phyloP scores from a whole-genome alignment of 2,329 filamentous ascomycete genomes.

The Ceratocystis albifundus region DNA sequence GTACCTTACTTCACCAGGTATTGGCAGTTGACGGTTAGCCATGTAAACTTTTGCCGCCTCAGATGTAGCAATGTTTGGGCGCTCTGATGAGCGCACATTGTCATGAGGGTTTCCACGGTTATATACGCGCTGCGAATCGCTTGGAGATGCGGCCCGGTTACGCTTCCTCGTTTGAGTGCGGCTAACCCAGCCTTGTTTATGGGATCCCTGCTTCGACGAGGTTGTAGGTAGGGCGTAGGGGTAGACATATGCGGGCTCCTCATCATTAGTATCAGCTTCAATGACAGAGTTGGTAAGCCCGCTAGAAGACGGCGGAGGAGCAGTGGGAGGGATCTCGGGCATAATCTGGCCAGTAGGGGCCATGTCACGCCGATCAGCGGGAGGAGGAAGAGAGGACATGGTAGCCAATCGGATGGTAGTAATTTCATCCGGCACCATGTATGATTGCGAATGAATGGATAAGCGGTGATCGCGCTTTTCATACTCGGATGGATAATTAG shows the following conservation, averaged over 20 bases:
- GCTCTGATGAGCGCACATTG: neutral
- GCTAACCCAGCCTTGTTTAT: slow-evolving; percentile 1
- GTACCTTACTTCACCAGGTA: neutral
- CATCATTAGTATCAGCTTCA: slow-evolving; percentile 12
- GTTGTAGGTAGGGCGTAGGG: neutral
- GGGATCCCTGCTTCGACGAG: neutral
- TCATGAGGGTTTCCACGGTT: slow-evolving; percentile 9
- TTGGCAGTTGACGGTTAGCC: neutral
- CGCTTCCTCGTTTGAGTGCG: slow-evolving; percentile 8
- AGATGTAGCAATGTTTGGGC: neutral
- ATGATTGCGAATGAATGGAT: neutral
- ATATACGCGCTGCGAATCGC: slow-evolving; percentile 1
- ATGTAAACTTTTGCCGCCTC: neutral
- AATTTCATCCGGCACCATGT: neutral
- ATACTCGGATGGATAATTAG: slow-evolving; percentile 13
- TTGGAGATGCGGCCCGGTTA: slow-evolving; percentile 12
- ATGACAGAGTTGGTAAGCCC: slow-evolving; percentile 6
- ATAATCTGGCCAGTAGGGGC: neutral
- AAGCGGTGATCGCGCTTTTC: slow-evolving; percentile 11
- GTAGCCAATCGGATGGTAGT: neutral
- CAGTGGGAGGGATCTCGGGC: slow-evolving; percentile 16
- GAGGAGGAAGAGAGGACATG: neutral
- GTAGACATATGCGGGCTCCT: neutral
- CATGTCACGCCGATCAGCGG: slow-evolving; percentile 7
- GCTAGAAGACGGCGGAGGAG: slow-evolving; percentile 5